These are phyloP conservation scores for Didymellaceae sp. DNA, from an alignment of 2,329 filamentous ascomycete genomes.

Conservation along the genomic window DNA sequence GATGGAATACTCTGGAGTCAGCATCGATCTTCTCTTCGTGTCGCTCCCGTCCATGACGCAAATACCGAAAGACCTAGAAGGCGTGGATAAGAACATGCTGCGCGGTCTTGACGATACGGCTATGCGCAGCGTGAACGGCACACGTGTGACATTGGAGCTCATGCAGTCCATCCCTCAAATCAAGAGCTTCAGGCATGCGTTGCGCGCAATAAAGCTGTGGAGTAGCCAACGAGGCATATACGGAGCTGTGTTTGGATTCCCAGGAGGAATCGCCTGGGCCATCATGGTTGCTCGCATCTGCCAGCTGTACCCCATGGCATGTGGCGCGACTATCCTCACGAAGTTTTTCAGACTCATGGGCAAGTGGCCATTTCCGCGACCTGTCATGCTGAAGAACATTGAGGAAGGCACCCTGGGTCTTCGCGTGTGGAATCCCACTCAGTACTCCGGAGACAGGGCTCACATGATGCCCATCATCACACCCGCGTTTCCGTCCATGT, in stretches of 20 bases:
- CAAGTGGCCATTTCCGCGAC: slow-evolving; percentile 91
- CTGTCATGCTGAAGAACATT: slow-evolving; percentile 87
- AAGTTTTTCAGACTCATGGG: slow-evolving; percentile 95
- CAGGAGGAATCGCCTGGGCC: slow-evolving; percentile 96
- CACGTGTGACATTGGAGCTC: slow-evolving; percentile 92
- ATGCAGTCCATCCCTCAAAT: slow-evolving; percentile 85
- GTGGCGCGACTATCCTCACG: slow-evolving; percentile 83
- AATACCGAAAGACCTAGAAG: slow-evolving; percentile 65
- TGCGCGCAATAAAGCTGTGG: slow-evolving; percentile 96
- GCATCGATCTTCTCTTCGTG: slow-evolving; percentile 85
- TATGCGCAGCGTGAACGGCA: slow-evolving; percentile 89
- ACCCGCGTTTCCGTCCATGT: slow-evolving; percentile 97
- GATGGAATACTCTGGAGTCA: slow-evolving; percentile 87
- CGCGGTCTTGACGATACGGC: slow-evolving; percentile 87
- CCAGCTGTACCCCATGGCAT: slow-evolving; percentile 93
- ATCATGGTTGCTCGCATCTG: slow-evolving; percentile 97
- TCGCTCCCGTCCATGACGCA: slow-evolving; percentile 50
- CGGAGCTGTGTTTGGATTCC: slow-evolving; percentile 94
- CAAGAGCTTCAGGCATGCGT: slow-evolving; percentile 85
- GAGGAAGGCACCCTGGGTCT: slow-evolving; percentile 82
- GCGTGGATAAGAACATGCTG: slow-evolving; percentile 84
- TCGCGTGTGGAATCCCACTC: slow-evolving; percentile 91
- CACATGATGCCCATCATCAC: slow-evolving; percentile 99
- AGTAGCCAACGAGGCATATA: slow-evolving; percentile 91
- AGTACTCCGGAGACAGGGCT: slow-evolving; percentile 79